Conservation (phyloP, 2,329 filamentous ascomycete genomes). For the Cytospora schulzeri region DNA sequence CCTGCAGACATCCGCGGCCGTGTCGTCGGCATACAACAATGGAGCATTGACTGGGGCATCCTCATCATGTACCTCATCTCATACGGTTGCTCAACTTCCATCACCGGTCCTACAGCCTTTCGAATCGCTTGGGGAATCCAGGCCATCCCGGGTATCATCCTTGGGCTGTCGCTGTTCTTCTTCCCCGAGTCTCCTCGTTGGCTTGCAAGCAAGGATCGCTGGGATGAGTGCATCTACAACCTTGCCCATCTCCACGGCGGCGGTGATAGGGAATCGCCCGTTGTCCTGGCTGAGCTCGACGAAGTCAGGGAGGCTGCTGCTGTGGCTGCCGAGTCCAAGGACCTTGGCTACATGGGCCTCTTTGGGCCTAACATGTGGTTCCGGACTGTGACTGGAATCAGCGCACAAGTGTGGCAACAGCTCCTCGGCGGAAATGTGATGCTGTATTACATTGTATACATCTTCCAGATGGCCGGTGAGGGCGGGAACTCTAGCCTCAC, state of each 20-base stretch:
- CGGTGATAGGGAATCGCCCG: conserved; percentile 57
- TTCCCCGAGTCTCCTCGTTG: conserved; percentile 69
- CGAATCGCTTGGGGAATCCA: conserved; percentile 65
- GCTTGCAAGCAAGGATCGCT: conserved; percentile 68
- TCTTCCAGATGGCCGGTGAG: conserved; percentile 47
- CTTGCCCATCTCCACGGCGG: conserved; percentile 61
- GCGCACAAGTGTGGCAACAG: conserved; percentile 57
- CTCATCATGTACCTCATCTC: conserved; percentile 48
- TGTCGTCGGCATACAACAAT: conserved; percentile 67
- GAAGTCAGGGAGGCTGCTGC: conserved; percentile 40
- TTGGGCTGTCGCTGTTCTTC: conserved; percentile 60
- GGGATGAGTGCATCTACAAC: conserved; percentile 63
- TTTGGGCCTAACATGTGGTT: conserved; percentile 52
- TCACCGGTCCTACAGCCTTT: conserved; percentile 57
- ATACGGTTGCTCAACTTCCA: conserved; percentile 38
- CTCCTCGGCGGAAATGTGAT: conserved; percentile 59
- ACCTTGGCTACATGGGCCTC: conserved; percentile 45
- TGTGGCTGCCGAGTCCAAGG: conserved; percentile 41
- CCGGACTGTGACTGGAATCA: conserved; percentile 53
- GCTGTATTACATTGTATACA: conserved; percentile 64
- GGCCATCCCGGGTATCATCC: conserved; percentile 54
- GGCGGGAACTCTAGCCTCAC: conserved; percentile 41
- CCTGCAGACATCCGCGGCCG: conserved; percentile 60
- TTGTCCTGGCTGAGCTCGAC: conserved; percentile 32
- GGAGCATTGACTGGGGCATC: conserved; percentile 72